Conservation (phyloP, 2,329 filamentous ascomycete genomes). For the Madurella fahalii region DNA sequence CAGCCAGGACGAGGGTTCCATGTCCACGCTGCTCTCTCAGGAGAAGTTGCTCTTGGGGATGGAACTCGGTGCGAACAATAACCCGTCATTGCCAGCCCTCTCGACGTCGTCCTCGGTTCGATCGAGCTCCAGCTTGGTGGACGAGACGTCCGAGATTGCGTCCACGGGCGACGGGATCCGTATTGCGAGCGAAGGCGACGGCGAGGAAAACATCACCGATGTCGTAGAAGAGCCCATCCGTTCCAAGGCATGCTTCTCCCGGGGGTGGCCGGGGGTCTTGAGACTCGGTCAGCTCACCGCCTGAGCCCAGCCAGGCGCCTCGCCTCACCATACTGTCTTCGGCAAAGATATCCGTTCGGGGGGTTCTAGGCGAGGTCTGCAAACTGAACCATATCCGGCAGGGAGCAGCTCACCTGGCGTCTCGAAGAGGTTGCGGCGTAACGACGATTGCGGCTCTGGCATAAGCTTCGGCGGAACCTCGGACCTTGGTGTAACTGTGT, state of each 20-base stretch:
- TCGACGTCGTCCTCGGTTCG: slow-evolving; percentile 4
- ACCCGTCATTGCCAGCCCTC: slow-evolving; percentile 1
- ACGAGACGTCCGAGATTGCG: not conserved
- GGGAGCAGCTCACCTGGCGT: too few relatives aligned
- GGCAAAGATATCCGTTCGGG: too few relatives aligned
- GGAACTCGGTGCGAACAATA: not conserved
- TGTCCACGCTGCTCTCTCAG: not conserved
- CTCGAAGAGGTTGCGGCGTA: too few relatives aligned
- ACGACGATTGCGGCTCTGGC: too few relatives aligned
- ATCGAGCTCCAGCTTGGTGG: not conserved
- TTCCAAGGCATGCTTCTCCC: slow-evolving; percentile 10
- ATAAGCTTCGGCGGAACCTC: too few relatives aligned
- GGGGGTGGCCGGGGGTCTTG: not conserved
- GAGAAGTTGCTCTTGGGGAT: slow-evolving; percentile 4
- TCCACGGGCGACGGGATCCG: not conserved
- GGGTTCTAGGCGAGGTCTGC: too few relatives aligned
- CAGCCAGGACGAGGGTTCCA: not conserved
- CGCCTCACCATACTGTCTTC: not conserved
- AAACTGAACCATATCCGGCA: too few relatives aligned
- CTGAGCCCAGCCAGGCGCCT: not conserved
- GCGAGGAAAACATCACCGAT: not conserved
- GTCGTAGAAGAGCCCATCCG: slow-evolving; percentile 9
- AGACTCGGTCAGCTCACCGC: not conserved
- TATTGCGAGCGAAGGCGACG: slow-evolving; percentile 2
- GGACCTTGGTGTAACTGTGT: too few relatives aligned